Percentiles rank a stretch among this genome's conserved stretches.
phyloP scores from a whole-genome alignment of 1,284 basidiomycete genomes.

The Ganoderma sinense region DNA sequence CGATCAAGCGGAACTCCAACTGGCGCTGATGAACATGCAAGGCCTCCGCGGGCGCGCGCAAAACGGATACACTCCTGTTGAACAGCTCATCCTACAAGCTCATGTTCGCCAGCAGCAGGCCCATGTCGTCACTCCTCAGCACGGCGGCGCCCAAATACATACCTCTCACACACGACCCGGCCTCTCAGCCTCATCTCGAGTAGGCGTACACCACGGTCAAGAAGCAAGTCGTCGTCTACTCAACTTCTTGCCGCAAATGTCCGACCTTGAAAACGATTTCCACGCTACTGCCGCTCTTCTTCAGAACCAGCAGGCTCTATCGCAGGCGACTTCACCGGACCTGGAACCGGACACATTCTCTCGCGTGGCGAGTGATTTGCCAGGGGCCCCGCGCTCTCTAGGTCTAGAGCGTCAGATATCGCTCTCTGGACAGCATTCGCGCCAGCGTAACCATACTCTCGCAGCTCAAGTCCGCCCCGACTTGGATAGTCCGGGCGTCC shows the following conservation, averaged over 20 bases:
- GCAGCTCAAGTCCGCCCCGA: constrained; percentile 28
- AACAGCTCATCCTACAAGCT: constrained; percentile 70
- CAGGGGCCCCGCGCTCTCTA: constrained; percentile 17
- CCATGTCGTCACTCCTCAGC: constrained; percentile 30
- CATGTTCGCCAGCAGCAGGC: constrained; percentile 48
- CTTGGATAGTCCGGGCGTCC: constrained; percentile 29
- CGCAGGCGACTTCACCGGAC: constrained; percentile 8
- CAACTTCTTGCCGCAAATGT: constrained; percentile 42
- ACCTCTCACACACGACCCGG: neutral
- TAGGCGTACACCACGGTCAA: neutral
- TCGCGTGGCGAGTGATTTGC: constrained; percentile 2
- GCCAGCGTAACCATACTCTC: constrained; percentile 41
- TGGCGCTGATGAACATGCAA: constrained; percentile 29
- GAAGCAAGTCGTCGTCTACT: constrained; percentile 29
- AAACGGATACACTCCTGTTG: constrained; percentile 70
- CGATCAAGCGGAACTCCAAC: constrained; percentile 25
- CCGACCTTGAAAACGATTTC: constrained; percentile 44
- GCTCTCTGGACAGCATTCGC: constrained; percentile 27
- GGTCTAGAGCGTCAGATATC: constrained; percentile 27
- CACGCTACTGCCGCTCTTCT: constrained; percentile 35
- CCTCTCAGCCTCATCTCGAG: neutral
- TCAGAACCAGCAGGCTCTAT: constrained; percentile 11
- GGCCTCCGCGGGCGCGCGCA: constrained; percentile 30
- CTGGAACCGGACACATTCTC: neutral
- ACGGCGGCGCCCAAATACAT: neutral